These are phyloP conservation scores for Dactylellina sp. DNA, from an alignment of 2,329 filamentous ascomycete species.

Conservation along the genomic window DNA sequence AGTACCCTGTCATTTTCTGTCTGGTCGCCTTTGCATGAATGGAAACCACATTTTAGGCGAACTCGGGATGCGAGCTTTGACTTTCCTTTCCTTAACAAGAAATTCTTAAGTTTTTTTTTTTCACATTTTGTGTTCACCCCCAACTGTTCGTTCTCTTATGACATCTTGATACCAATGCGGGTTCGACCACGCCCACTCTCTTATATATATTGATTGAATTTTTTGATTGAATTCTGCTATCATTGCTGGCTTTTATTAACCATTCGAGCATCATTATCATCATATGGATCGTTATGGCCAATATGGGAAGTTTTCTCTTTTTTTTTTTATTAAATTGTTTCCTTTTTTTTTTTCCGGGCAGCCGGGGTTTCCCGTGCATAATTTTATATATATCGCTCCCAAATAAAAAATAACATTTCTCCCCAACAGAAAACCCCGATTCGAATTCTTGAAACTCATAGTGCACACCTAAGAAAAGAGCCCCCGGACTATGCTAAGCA, in stretches of 20 bases:
- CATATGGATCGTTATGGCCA: slow-evolving; percentile 2
- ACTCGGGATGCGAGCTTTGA: slow-evolving; percentile 49
- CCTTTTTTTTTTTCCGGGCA: slow-evolving; percentile 4
- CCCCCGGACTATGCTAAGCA: no score
- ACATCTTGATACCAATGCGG: slow-evolving; percentile 7
- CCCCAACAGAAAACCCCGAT: no score
- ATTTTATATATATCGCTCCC: no score
- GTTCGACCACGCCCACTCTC: slow-evolving; percentile 8
- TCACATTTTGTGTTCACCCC: not conserved
- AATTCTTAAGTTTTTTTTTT: slow-evolving; percentile 6
- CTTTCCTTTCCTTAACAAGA: slow-evolving; percentile 28
- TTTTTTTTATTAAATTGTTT: slow-evolving; percentile 6
- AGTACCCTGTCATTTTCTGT: slow-evolving; percentile 25
- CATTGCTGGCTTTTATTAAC: not conserved
- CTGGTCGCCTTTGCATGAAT: slow-evolving; percentile 39
- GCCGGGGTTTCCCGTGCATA: slow-evolving; percentile 30
- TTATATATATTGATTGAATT: no score
- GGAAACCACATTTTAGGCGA: slow-evolving; percentile 55
- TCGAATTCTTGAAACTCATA: no score
- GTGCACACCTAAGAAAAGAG: no score
- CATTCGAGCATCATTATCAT: slow-evolving; percentile 26
- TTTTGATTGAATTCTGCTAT: no score
- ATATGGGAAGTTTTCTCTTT: not conserved
- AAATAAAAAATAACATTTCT: no score
- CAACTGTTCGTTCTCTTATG: not conserved